Base-by-base conservation (phyloP, 177 flowering plant species). In the Vitis hybrid region DNA sequence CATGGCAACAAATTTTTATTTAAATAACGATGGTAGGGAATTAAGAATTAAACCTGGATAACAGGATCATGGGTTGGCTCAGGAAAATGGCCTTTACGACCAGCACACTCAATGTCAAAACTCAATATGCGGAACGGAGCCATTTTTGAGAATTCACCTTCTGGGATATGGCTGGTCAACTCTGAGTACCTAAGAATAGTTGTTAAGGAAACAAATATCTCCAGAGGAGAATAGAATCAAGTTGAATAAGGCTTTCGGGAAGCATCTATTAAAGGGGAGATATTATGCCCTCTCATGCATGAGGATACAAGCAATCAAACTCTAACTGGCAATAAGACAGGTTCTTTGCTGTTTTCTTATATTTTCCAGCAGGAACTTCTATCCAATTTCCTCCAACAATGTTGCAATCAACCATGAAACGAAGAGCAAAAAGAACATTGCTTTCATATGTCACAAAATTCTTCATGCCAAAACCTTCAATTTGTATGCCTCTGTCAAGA, bases 61-160 rank as follows among this genome's bases (percentile, higher is more conserved):
- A 95, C 98, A 75, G 99, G 98, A 83, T 95, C 99, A 81, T 95
- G 97, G 23, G 66, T 87, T 57, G 98, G 91, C 80, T 95, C 98
- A 10, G 98, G 99, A 80, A 95, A 95, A 78, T 74, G 90, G 68
- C 99, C 99, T 76, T 95, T 95, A 52, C 99, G 97, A 66, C 98
- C 99, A 78, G 98, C 99, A 79, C 99, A 95, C 82, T 95, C 99
- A 77, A 95, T 95, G 74, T 95, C 99, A 84, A 95, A 93, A 82
- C 99, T 93, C 75, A 95, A 72, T 64, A 95, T 85, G 50, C 99
- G 94, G 75, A 95, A 93, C 60, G 99, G 99, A 77, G 99, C 99
- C 93, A 95, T 95, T 80, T 89, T 93, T 8, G 97, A 95, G 78
- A 82, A 93, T 59, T 87, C 92, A 26, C 98, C 98, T 75, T 91